Base-by-base conservation (phyloP, 2,329 filamentous ascomycete species). In the Coleophoma crateriformis region DNA sequence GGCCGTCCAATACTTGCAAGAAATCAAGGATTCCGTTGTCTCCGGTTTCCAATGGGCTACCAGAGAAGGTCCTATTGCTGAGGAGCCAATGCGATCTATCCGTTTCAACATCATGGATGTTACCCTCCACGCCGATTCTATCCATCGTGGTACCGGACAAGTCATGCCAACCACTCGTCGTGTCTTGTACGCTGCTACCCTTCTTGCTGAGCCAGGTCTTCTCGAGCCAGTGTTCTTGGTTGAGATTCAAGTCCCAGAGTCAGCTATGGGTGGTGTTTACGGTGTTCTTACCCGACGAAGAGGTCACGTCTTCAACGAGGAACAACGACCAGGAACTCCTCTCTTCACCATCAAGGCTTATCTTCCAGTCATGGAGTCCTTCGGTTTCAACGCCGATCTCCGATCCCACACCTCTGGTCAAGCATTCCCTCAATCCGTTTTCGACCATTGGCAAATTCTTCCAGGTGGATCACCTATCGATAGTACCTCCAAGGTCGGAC, bases 31-130 rank as follows among this genome's bases (percentile, higher is more conserved):
- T 71, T 97, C 92, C 55, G 87, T 97, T 64, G 91, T 97, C 69
- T 97, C 94, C 64, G 94, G 94, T 85, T 99, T 99, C 90, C 94
- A 99, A 78, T 99, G 94, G 94, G 94, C 94, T 62, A 90, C 89
- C 65, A 87, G 92, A 71, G 94, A 99, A 83, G 94, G 94, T 80
- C 94, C 94, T 67, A 77, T 99, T 70, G 91, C 88, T 64, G 94
- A 99, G 78, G 94, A 99, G 85, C 94, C 94, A 66, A 92, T 99
- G 90, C 89, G 94, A 71, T 86, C 86, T 62, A 75, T 95, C 74
- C 90, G 94, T 79, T 99, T 95, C 84, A 99, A 99, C 87, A 86
- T 99, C 73, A 85, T 96, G 71, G 94, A 99, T 88, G 94, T 99
- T 65, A 99, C 94, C 66, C 90, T 99, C 58, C 94, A 99, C 82